Percentiles rank a stretch among this genome's conserved stretches.
phyloP scores from a whole-genome alignment of 2,329 filamentous ascomycete genomes.

The Botrytis porri region DNA sequence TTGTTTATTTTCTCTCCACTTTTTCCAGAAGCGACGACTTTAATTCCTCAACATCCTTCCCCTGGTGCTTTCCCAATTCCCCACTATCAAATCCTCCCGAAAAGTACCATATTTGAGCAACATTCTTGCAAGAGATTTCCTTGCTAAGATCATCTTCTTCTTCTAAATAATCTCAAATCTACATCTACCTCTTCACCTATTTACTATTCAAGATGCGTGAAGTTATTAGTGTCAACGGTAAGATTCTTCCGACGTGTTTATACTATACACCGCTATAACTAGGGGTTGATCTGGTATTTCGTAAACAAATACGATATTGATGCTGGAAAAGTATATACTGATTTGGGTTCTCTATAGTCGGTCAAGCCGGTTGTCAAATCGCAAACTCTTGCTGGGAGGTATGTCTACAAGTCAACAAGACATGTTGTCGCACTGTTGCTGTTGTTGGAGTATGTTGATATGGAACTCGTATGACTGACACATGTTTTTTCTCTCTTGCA shows the following conservation, averaged over 20 bases:
- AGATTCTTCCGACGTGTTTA: slow-evolving; percentile 41
- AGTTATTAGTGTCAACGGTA: slow-evolving; percentile 99
- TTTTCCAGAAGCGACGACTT: slow-evolving; percentile 19
- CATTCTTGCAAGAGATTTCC: slow-evolving; percentile 21
- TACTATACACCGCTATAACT: slow-evolving; percentile 41
- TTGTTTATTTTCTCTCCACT: slow-evolving; percentile 18
- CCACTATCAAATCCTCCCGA: slow-evolving; percentile 27
- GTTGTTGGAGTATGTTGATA: background rate
- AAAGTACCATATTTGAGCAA: slow-evolving; percentile 23
- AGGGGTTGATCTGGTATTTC: slow-evolving; percentile 24
- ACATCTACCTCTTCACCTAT: slow-evolving; percentile 29
- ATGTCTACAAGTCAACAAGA: slow-evolving; percentile 46
- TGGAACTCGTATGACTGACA: slow-evolving; percentile 29
- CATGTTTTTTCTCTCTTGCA: slow-evolving; percentile 44
- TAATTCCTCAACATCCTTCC: slow-evolving; percentile 22
- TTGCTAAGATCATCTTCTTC: slow-evolving; percentile 20
- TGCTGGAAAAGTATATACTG: slow-evolving; percentile 25
- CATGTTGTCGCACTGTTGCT: slow-evolving; percentile 21
- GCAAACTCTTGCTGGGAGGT: slow-evolving; percentile 99
- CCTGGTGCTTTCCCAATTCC: slow-evolving; percentile 22
- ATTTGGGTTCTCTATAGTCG: slow-evolving; percentile 61
- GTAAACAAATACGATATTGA: slow-evolving; percentile 26
- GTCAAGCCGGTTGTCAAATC: slow-evolving; percentile 99
- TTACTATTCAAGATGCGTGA: slow-evolving; percentile 76
- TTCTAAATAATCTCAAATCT: slow-evolving; percentile 13